Evolutionary conservation across 805 yeast species (phyloP).

Genomic region (Pichia nakasei): DNA sequence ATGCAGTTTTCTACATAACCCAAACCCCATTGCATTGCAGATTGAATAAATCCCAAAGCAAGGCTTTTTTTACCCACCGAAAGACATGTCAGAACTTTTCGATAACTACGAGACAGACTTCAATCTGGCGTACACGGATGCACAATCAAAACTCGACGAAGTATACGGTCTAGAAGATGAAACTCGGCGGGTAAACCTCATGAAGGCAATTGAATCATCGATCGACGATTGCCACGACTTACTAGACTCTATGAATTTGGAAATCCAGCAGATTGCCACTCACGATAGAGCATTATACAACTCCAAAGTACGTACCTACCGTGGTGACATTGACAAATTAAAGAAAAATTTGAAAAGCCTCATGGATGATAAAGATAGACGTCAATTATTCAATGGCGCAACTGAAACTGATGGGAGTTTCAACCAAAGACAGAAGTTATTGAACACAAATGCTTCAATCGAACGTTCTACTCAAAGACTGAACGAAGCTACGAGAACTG

Average conservation of each 20-base stretch:
- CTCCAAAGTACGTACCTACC: conserved; percentile 67
- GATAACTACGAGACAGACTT: conserved; percentile 62
- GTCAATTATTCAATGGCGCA: conserved; percentile 58
- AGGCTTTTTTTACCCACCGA: neutral
- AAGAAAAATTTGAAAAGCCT: conserved; percentile 47
- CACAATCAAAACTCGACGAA: conserved; percentile 53
- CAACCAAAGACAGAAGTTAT: conserved; percentile 70
- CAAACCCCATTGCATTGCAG: no score
- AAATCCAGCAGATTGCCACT: conserved; percentile 78
- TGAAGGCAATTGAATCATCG: conserved; percentile 54
- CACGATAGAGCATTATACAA: conserved; percentile 61
- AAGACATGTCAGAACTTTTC: conserved; percentile 43
- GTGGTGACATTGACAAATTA: conserved; percentile 45
- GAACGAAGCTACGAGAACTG: conserved; percentile 80
- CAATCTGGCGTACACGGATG: conserved; percentile 60
- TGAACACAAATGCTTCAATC: conserved; percentile 69
- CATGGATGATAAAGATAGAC: conserved; percentile 64
- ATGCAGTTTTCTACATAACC: no score
- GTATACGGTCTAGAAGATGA: conserved; percentile 36
- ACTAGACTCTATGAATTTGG: conserved; percentile 80
- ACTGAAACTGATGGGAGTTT: conserved; percentile 31
- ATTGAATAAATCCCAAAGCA: no score
- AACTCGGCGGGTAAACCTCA: conserved; percentile 43
- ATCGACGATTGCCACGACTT: conserved; percentile 78
- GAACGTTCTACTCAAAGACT: conserved; percentile 79